phyloP scores from a whole-genome alignment of 2,329 filamentous ascomycete species.

The Nannizziopsis arthrosporioides region DNA sequence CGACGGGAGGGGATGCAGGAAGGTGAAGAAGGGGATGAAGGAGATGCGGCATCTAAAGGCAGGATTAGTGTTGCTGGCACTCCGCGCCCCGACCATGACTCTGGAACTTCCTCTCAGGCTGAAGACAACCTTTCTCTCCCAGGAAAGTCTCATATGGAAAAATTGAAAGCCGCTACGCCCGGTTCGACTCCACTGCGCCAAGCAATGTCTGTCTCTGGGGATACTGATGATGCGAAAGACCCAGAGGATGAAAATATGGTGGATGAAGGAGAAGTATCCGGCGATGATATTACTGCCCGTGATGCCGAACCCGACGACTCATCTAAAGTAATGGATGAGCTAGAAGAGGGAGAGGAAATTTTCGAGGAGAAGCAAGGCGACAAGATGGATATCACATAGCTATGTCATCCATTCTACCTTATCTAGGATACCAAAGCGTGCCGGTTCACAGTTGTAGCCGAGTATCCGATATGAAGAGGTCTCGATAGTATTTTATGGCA shows the following conservation, averaged over 20 bases:
- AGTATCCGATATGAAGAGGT: too few relatives aligned
- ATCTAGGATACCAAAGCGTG: too few relatives aligned
- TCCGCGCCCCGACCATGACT: conserved; percentile 40
- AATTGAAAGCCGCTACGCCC: conserved; percentile 20
- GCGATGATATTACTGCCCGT: conserved; percentile 24
- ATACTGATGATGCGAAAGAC: conserved; percentile 24
- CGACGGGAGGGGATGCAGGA: conserved; percentile 68
- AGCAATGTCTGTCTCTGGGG: conserved; percentile 19
- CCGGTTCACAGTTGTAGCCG: too few relatives aligned
- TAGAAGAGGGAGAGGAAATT: conserved; percentile 41
- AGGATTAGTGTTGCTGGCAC: conserved; percentile 39
- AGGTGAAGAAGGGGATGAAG: conserved; percentile 47
- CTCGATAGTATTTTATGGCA: too few relatives aligned
- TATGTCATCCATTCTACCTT: neutral
- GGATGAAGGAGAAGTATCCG: conserved; percentile 37
- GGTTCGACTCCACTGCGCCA: conserved; percentile 31
- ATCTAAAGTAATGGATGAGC: conserved; percentile 27
- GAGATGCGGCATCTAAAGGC: conserved; percentile 39
- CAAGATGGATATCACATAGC: conserved; percentile 54
- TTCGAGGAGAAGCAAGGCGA: conserved; percentile 40
- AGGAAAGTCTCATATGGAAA: conserved; percentile 24
- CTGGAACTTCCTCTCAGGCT: conserved; percentile 25
- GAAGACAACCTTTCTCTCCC: conserved; percentile 24
- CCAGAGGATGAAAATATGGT: conserved; percentile 51
- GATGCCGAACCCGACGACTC: conserved; percentile 20